Percentiles rank a stretch among this genome's conserved stretches.
Evolutionary conservation across 2,329 filamentous ascomycete species (phyloP).

Genomic region (Gremmenia infestans): DNA sequence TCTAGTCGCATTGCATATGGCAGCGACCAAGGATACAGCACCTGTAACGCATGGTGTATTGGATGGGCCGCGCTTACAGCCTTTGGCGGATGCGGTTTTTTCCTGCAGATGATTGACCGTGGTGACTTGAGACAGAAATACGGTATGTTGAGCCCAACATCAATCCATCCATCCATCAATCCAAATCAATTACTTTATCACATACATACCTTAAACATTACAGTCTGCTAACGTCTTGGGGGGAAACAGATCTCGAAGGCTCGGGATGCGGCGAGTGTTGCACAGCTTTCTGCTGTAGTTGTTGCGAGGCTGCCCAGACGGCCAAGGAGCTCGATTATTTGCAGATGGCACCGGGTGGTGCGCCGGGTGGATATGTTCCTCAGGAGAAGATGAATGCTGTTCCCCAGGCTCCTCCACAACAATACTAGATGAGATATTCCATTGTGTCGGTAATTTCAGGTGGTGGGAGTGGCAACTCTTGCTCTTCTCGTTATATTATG

Average conservation of each 20-base stretch:
- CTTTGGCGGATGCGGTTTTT: constrained; percentile 1
- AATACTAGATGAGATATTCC: too few relatives aligned
- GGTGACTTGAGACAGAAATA: constrained; percentile 5
- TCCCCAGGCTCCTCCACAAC: not conserved
- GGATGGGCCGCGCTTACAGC: not conserved
- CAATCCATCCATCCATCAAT: not conserved
- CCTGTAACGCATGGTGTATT: constrained; percentile 5
- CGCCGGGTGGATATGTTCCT: not conserved
- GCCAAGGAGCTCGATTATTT: constrained; percentile 7
- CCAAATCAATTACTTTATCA: not conserved
- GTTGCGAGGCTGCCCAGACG: constrained; percentile 7
- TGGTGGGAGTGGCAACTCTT: not conserved
- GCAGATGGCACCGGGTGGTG: not conserved
- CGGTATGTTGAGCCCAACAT: not conserved
- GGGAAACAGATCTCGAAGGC: constrained; percentile 4
- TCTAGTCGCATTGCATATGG: not conserved
- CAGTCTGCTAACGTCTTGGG: too few relatives aligned
- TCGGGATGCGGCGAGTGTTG: constrained; percentile 3
- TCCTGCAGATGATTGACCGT: constrained; percentile 8
- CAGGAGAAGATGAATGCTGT: constrained; percentile 7
- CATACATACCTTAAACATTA: too few relatives aligned
- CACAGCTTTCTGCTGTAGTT: constrained; percentile 2
- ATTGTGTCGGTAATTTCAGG: too few relatives aligned
- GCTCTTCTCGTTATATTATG: not conserved
- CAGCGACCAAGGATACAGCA: not conserved